phyloP scores from a whole-genome alignment of 2,329 filamentous ascomycete species.

The Ascochyta lentis region DNA sequence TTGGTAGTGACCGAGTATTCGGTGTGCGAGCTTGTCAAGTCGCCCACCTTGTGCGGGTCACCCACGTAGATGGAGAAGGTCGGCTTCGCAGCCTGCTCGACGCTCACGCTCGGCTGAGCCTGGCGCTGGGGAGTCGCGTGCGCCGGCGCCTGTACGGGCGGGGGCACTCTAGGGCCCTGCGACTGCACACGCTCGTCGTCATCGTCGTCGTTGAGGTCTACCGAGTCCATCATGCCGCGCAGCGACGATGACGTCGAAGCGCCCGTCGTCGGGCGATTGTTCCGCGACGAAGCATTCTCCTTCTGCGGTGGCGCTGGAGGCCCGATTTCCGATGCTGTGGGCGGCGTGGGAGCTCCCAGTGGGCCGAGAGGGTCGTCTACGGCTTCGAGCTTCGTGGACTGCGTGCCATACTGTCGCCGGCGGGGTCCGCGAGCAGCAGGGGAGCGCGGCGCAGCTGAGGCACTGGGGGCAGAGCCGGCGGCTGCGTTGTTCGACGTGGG shows the following conservation, averaged over 20 bases:
- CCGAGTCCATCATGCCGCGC: conserved; percentile 65
- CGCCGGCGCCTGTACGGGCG: conserved; percentile 62
- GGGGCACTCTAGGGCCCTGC: conserved; percentile 68
- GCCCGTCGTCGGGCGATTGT: conserved; percentile 60
- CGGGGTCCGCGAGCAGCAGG: conserved; percentile 59
- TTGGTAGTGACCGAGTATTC: conserved; percentile 95
- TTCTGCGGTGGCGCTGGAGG: conserved; percentile 72
- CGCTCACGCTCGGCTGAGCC: conserved; percentile 78
- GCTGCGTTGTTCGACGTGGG: conserved; percentile 26
- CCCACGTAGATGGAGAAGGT: conserved; percentile 90
- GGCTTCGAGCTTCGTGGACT: conserved; percentile 78
- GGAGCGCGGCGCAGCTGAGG: conserved; percentile 54
- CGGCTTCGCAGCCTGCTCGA: conserved; percentile 93
- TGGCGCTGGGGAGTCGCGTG: conserved; percentile 58
- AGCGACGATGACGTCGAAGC: conserved; percentile 56
- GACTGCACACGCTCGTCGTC: conserved; percentile 55
- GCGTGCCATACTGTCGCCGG: conserved; percentile 69
- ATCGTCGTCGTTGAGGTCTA: conserved; percentile 72
- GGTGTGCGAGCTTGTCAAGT: conserved; percentile 95
- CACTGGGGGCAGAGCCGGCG: conserved; percentile 42
- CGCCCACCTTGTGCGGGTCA: conserved; percentile 97
- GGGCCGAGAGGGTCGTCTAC: conserved; percentile 79
- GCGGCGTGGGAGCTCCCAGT: conserved; percentile 70
- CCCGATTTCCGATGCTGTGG: conserved; percentile 61
- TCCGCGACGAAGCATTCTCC: conserved; percentile 61